phyloP scores from a whole-genome alignment of 495 filamentous ascomycete genomes.

The Talaromyces wortmannii region DNA sequence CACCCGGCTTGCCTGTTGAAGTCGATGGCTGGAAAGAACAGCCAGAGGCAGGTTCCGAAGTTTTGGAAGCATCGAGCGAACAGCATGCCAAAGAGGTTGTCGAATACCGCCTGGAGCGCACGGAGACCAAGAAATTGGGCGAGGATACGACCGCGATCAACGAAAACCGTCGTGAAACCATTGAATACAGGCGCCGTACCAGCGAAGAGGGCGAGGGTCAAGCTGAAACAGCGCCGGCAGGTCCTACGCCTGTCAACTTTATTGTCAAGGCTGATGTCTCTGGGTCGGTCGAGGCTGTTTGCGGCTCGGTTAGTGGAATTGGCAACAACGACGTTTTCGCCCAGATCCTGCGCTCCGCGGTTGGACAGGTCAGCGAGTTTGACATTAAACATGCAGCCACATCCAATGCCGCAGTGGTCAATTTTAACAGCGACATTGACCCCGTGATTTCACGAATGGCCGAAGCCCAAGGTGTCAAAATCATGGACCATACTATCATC shows the following conservation, averaged over 20 bases:
- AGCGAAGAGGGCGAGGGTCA: constrained; percentile 39
- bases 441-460: constrained; percentile 63
- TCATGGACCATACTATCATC: constrained; percentile 87
- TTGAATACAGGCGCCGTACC: constrained; percentile 43
- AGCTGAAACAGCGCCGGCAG: constrained; percentile 24
- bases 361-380: constrained; percentile 76
- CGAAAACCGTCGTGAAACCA: constrained; percentile 52
- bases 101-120: constrained; percentile 60
- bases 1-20: constrained; percentile 84
- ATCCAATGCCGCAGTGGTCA: constrained; percentile 65
- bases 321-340: constrained; percentile 79
- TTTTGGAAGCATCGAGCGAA: constrained; percentile 76
- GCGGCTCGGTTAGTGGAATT: constrained; percentile 62
- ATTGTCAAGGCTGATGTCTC: constrained; percentile 89
- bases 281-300: constrained; percentile 86
- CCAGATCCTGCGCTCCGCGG: constrained; percentile 65
- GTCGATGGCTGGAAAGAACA: constrained; percentile 92
- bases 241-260: constrained; percentile 65
- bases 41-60: constrained; percentile 80
- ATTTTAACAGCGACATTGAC: constrained; percentile 76
- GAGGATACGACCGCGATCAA: constrained; percentile 74
- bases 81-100: constrained; percentile 75
- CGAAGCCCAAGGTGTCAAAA: constrained; percentile 57
- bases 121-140: constrained; percentile 52
- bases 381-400: constrained; percentile 82